Percentiles rank a stretch among this genome's conserved stretches.
Conservation (phyloP, 257 asterid species). For the Capsicum pubescens region DNA sequence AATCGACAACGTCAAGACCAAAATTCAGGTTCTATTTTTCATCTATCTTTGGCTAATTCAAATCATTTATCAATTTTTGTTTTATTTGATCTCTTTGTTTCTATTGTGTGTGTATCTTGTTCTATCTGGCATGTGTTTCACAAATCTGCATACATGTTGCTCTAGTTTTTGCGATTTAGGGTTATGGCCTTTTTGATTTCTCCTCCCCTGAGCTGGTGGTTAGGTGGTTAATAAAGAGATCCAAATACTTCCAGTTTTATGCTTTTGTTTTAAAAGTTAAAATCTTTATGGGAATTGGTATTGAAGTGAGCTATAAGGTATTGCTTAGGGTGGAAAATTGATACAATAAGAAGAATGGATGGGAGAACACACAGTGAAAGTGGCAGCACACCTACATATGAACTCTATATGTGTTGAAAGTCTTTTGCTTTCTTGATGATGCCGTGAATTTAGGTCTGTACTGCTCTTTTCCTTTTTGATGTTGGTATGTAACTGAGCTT, state of each 20-base stretch:
- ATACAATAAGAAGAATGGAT: background rate
- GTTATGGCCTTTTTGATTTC: background rate
- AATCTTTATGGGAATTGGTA: background rate
- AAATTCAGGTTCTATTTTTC: conserved; percentile 67
- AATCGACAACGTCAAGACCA: conserved; percentile 79
- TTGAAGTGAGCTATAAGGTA: background rate
- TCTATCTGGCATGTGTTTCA: no score
- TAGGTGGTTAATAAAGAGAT: background rate
- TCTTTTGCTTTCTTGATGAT: background rate
- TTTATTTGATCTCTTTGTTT: background rate
- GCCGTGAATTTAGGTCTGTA: background rate
- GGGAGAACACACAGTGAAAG: background rate
- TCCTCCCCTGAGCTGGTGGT: no score
- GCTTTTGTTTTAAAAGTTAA: background rate
- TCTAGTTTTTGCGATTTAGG: background rate
- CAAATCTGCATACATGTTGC: background rate
- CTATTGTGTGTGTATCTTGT: background rate
- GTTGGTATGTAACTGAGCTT: background rate
- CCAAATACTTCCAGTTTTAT: no score
- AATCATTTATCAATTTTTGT: background rate
- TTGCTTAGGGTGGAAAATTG: background rate
- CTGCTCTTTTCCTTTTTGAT: background rate
- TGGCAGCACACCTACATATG: background rate
- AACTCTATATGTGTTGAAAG: background rate
- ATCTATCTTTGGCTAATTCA: no score